phyloP scores from a whole-genome alignment of 1,284 basidiomycete species.

The Trametes sp. region DNA sequence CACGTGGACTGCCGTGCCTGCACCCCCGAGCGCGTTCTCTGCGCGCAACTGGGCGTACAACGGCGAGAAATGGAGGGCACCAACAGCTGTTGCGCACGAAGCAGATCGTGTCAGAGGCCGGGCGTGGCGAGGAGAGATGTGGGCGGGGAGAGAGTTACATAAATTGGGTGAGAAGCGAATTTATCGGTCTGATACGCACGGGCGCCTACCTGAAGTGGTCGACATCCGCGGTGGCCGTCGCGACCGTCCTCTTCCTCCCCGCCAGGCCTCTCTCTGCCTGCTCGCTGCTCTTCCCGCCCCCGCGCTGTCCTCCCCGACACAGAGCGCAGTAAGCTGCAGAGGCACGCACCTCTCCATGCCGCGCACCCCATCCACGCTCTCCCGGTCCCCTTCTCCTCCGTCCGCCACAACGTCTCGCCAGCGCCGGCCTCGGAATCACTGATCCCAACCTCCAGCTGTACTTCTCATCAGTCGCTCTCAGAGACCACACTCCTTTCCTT shows the following conservation, averaged over 20 bases:
- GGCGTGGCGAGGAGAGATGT: not conserved
- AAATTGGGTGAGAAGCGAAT: constrained; percentile 15
- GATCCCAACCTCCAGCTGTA: constrained; percentile 32
- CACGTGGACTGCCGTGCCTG: constrained; percentile 4
- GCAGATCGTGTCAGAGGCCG: not conserved
- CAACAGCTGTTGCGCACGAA: not conserved
- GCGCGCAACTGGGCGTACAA: not conserved
- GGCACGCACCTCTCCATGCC: constrained; percentile 18
- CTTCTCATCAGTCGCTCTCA: constrained; percentile 33
- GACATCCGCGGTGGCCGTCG: constrained; percentile 31
- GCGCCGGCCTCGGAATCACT: constrained; percentile 19
- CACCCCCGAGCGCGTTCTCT: not conserved
- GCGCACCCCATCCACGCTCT: constrained; percentile 8
- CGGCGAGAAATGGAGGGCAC: not conserved
- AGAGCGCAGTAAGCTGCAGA: not conserved
- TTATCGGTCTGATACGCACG: constrained; percentile 27
- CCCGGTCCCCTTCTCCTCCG: constrained; percentile 7
- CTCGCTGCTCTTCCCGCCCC: not conserved
- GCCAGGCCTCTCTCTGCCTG: constrained; percentile 9
- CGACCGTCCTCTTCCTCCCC: constrained; percentile 16
- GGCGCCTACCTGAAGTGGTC: constrained; percentile 29
- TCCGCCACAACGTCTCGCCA: constrained; percentile 10
- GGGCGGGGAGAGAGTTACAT: constrained; percentile 7
- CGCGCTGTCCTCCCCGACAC: not conserved
- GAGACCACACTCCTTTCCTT: constrained; percentile 39